Evolutionary conservation across 805 yeast species (phyloP), one percentile per base, ranked within the genome.

Genomic region (Metahyphopichia silvanorum): DNA sequence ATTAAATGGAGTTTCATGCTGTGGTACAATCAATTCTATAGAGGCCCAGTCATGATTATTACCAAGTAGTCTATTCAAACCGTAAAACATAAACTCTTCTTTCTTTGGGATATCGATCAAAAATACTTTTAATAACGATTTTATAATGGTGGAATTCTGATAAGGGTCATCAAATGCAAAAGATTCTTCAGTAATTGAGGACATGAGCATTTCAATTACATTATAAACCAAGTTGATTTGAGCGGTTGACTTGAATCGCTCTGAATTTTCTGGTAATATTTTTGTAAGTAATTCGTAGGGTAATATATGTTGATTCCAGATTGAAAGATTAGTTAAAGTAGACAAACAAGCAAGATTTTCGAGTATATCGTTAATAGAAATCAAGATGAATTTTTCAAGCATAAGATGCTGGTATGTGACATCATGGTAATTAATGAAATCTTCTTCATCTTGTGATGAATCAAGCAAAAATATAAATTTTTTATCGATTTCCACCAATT

Each of bases 1-100:
- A 26, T 52, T 45, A 9, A 57, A 33, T 25, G 34, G 23, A 32
- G 51, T 57, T 25, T 44, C 39, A 3, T 44, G 37, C 11, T 38
- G 31, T 1, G 78, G 74, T 4, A 75, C 55, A 3, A 74, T 48
- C 18, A 59, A 50, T 14, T 69, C 69, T 21, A 79, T 44, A 13
- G 73, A 59, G 9, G 39, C 40, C 18, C 65, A 55, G 44, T 71
- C 75, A 1, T 40, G 34, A 38, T 74, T 76, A 41, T 74, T 72
- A 1, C 86, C 86, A 19, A 76, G 33, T 3, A 65, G 39, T 36
- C 81, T 48, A 47, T 76, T 79, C 29, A 80, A 53, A 0, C 86
- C 84, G 43, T 60, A 73, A 28, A 76, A 58, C 43, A 64, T 56
- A 44, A 73, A 66, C 37, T 65, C 71, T 4, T 54, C 55, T 25